Evolutionary conservation across 352 stramenopile genomes (phyloP), one percentile per base, ranked within the genome.

Genomic region (Globisporangium acanthophoron): DNA sequence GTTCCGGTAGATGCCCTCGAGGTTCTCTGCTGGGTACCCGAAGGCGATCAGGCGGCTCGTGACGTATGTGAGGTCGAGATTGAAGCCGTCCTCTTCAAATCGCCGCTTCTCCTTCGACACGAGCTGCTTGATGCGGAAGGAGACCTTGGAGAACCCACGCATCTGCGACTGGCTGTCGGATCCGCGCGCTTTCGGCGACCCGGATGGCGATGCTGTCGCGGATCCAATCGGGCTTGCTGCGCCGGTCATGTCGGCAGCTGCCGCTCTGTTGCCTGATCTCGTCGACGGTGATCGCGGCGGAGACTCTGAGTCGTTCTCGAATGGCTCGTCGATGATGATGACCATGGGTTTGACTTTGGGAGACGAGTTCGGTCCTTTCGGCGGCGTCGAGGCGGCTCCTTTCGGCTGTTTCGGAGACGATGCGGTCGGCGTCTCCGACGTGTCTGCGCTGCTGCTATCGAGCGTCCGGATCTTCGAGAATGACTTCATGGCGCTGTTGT

Each of bases 1-100:
- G 64, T 97, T 97, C 9, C 91, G 76, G 69, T 97, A 97, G 27
- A 91, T 72, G 29, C 79, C 85, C 60, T 97, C 87, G 56, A 97
- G 69, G 51, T 84, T 92, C 56, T 88, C 80, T 6, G 90, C 79
- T 2, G 91, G 91, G 63, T 96, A 97, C 15, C 90, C 90, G 40
- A 96, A 83, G 13, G 88, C 88, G 50, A 97, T 94, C 27, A 97
- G 73, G 5, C 81, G 74, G 51, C 68, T 66, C 15, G 87, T 93
- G 24, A 97, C 85, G 69, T 97, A 97, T 33, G 87, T 93, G 70
- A 97, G 79, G 66, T 97, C 91, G 52, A 97, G 72, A 54, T 97
- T 90, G 70, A 96, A 97, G 54, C 87, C 90, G 39, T 96, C 84
- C 59, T 89, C 77, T 31, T 77, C 76, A 64, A 92, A 96, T 1